Evolutionary conservation across 2,329 filamentous ascomycete genomes (phyloP), one percentile per base, ranked within the genome.

Genomic region (Leptographium radiaticola): DNA sequence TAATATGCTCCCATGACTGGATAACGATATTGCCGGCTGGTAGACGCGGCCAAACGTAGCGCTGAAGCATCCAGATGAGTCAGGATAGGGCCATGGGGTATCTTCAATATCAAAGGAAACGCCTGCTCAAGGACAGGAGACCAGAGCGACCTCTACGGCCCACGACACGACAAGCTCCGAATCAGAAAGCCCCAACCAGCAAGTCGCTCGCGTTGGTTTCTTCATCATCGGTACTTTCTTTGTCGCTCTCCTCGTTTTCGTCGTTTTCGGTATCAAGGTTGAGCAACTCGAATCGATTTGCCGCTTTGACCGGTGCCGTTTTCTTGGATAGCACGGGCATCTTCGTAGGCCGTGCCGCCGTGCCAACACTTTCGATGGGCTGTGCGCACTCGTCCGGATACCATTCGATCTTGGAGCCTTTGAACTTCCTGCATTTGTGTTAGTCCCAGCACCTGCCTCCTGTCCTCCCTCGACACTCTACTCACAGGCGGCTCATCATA

Each of bases 351-450:
- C 44, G 15, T 46, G 25, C n/a, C 20, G 40, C 6, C 16, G 16
- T 8, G 15, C 13, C 10, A 4, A 25, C 25, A 25, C 25, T 25
- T 43, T 71, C 65, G 49, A 84, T 65, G 1, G 82, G 75, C 54
- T 77, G 74, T 40, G 79, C 77, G 63, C 88, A 94, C 60, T 90
- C 86, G 61, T 94, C 88, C 0, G 71, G 66, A 57, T 75, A 81
- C 75, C 82, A 91, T 15, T 84, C 80, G 59, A 94, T 84, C 57
- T 75, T 82, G 56, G 75, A 80, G 25, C 78, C 75, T 63, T 83
- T 87, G 70, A 93, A 94, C 34, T 75, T 75, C 15, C 77, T 80
- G 54, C 68, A 1, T 6, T 1, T 3, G 4, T 33, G 39, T 43
- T 25, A 16, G 30, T 7, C 46, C 39, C 8, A 15, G 11, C n/a